Evolutionary conservation across 1,284 basidiomycete species (phyloP).

Genomic region (Mycosarcoma mackinlayi): DNA sequence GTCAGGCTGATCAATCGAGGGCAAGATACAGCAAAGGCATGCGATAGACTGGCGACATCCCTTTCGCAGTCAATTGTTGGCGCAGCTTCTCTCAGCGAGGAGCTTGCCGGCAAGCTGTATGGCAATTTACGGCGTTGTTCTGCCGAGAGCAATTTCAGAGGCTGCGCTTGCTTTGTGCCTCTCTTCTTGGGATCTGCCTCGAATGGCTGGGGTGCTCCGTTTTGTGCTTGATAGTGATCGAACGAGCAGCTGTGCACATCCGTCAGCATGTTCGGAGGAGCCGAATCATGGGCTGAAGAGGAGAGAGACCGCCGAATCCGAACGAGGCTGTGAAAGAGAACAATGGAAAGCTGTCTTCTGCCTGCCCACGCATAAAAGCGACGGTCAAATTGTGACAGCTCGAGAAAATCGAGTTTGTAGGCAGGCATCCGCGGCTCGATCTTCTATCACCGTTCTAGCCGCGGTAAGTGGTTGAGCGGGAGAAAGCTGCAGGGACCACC

Average conservation of each 20-base stretch:
- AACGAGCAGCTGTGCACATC: constrained; percentile 5
- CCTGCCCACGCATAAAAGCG: neutral
- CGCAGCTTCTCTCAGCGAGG: neutral
- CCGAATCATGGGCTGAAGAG: neutral
- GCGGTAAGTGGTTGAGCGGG: neutral
- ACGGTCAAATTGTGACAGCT: neutral
- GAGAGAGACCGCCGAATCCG: neutral
- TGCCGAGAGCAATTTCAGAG: neutral
- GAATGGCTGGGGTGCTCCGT: neutral
- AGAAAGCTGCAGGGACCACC: neutral
- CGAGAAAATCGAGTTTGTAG: neutral
- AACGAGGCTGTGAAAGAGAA: neutral
- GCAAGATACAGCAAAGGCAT: no score
- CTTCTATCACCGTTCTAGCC: neutral
- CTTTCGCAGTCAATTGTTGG: neutral
- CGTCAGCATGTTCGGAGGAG: neutral
- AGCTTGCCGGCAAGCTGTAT: neutral
- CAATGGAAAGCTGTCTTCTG: neutral
- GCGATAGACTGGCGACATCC: no score
- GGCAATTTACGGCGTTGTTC: neutral
- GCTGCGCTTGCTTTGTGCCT: neutral
- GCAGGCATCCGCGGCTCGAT: neutral
- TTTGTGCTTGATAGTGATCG: constrained; percentile 2
- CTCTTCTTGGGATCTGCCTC: neutral
- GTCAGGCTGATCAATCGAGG: no score